phyloP scores from a whole-genome alignment of 2,329 filamentous ascomycete species.

The Alternaria sp. region DNA sequence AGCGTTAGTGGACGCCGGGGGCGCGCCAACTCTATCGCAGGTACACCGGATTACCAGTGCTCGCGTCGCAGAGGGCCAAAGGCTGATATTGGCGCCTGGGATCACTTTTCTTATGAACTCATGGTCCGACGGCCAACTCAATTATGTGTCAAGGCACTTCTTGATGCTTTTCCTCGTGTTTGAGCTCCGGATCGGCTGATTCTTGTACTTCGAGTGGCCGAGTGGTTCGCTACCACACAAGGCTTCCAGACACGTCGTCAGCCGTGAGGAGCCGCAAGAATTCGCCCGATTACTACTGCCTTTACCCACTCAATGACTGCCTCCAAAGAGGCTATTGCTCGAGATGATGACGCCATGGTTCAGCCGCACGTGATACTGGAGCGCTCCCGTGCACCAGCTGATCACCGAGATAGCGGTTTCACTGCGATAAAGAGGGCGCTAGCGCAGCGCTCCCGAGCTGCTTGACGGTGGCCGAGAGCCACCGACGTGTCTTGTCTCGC shows the following conservation, averaged over 20 bases:
- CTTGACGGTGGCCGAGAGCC: constrained; percentile 1
- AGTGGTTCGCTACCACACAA: not conserved
- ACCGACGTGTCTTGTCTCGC: not conserved
- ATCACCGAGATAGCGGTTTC: constrained; percentile 7
- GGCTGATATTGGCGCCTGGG: not conserved
- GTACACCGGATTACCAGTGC: constrained; percentile 13
- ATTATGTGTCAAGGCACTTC: not conserved
- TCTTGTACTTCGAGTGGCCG: not conserved
- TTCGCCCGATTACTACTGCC: not conserved
- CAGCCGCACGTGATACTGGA: constrained; percentile 2
- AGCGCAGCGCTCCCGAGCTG: not conserved
- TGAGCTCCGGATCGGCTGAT: not conserved
- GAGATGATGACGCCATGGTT: constrained; percentile 7
- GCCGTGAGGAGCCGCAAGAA: constrained; percentile 4
- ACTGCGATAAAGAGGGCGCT: not conserved
- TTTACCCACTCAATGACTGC: not conserved
- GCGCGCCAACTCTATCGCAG: constrained; percentile 1
- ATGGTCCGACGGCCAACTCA: not conserved
- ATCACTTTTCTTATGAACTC: not conserved
- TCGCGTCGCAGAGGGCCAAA: not conserved
- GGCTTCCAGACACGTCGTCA: constrained; percentile 5
- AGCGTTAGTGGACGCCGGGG: constrained; percentile 2
- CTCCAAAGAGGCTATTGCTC: not conserved
- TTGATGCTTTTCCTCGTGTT: not conserved
- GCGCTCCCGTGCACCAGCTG: constrained; percentile 3